Evolutionary conservation across 2,329 filamentous ascomycete species (phyloP).

Genomic region (Penicillium griseofulvum): DNA sequence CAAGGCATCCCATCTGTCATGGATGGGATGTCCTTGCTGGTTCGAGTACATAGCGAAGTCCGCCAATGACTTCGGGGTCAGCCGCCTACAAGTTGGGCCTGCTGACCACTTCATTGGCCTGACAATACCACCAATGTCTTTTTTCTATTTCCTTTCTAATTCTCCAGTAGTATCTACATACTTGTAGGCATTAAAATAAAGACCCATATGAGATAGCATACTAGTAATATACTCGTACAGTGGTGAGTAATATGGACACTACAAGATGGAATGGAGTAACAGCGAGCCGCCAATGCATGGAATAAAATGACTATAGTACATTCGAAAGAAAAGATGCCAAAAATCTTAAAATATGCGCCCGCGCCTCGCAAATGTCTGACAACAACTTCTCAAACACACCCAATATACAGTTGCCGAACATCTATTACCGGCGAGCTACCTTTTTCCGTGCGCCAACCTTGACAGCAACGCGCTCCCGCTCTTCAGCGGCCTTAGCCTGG

Average conservation of each 20-base stretch:
- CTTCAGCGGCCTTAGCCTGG: conserved; percentile 23
- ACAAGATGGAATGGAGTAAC: not conserved
- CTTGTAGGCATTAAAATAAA: not conserved
- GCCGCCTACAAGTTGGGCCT: not conserved
- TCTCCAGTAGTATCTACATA: not conserved
- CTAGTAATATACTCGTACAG: not conserved
- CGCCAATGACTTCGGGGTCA: not conserved
- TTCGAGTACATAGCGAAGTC: not conserved
- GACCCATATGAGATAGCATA: not conserved
- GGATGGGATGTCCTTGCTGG: not conserved
- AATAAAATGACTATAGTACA: conserved; percentile 29
- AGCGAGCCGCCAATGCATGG: conserved; percentile 22
- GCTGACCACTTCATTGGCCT: not conserved
- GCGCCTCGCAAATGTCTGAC: conserved; percentile 34
- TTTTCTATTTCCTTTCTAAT: not conserved
- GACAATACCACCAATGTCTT: not conserved
- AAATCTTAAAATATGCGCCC: conserved; percentile 33
- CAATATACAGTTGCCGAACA: conserved; percentile 17
- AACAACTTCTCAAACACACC: conserved; percentile 26
- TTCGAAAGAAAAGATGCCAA: conserved; percentile 25
- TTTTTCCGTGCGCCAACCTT: conserved; percentile 27
- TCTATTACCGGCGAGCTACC: conserved; percentile 18
- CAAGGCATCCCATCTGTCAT: not conserved
- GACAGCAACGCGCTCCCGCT: conserved; percentile 28
- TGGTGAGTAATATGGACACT: not conserved